A percentile compares a stretch with the other conserved stretches of the same genome.
Evolutionary conservation across 2,329 filamentous ascomycete genomes (phyloP).

Genomic region (Xylariaceae sp.): DNA sequence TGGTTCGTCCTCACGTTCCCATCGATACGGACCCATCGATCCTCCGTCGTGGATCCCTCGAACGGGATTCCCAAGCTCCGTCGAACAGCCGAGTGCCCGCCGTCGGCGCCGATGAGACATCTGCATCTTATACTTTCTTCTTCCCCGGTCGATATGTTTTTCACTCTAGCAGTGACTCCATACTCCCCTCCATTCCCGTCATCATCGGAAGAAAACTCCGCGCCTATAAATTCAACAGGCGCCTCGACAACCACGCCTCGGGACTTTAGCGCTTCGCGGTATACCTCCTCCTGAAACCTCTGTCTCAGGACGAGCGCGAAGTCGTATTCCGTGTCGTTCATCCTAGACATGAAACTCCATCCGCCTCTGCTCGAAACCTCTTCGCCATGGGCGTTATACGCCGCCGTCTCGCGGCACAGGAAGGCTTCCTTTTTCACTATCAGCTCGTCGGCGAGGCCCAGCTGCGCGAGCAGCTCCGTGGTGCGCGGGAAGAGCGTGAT

Average conservation of each 20-base stretch:
- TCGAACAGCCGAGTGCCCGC: slow-evolving; percentile 44
- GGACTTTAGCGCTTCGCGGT: slow-evolving; percentile 34
- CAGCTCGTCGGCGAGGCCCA: slow-evolving; percentile 43
- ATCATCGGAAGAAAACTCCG: slow-evolving; percentile 36
- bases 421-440: slow-evolving; percentile 50
- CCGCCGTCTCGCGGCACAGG: slow-evolving; percentile 43
- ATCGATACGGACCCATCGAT: slow-evolving; percentile 49
- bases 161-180: slow-evolving; percentile 10
- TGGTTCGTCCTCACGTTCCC: slow-evolving; percentile 44
- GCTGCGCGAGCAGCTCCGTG: slow-evolving; percentile 47
- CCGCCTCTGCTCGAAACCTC: slow-evolving; percentile 39
- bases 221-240: slow-evolving; percentile 33
- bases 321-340: slow-evolving; percentile 46
- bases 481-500: slow-evolving; percentile 49
- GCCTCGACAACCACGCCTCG: slow-evolving; percentile 32
- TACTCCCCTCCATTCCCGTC: slow-evolving; percentile 9
- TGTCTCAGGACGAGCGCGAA: slow-evolving; percentile 50
- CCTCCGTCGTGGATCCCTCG: slow-evolving; percentile 42
- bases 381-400: slow-evolving; percentile 42
- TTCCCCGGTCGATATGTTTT: background rate
- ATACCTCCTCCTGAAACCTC: slow-evolving; percentile 50
- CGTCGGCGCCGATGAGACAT: slow-evolving; percentile 48
- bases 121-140: slow-evolving; percentile 28
- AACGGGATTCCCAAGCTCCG: slow-evolving; percentile 41
- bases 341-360: slow-evolving; percentile 49